Evolutionary conservation across 2,329 filamentous ascomycete genomes (phyloP).

Genomic region (Fusarium longipes): DNA sequence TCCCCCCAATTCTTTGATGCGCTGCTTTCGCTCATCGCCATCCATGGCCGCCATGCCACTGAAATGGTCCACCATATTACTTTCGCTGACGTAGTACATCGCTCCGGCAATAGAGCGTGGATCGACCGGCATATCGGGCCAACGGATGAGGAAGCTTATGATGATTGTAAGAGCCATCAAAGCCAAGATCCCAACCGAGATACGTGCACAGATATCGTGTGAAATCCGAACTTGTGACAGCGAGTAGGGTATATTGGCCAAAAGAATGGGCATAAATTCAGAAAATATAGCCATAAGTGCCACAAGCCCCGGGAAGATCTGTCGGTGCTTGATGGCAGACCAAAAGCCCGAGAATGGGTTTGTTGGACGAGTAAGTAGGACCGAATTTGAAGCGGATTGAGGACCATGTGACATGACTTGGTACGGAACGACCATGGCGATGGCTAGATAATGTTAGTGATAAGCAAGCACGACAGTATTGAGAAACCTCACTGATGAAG

Average conservation of each 20-base stretch:
- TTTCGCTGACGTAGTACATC: slow-evolving; percentile 56
- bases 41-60: slow-evolving; percentile 40
- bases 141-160: slow-evolving; percentile 55
- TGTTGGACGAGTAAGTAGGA: slow-evolving; percentile 56
- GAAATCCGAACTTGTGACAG: slow-evolving; percentile 54
- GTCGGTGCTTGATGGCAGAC: slow-evolving; percentile 42
- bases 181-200: slow-evolving; percentile 54
- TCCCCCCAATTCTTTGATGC: slow-evolving; percentile 41
- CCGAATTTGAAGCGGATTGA: slow-evolving; percentile 51
- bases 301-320: slow-evolving; percentile 55
- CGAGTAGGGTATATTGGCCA: slow-evolving; percentile 62
- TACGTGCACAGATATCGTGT: slow-evolving; percentile 55
- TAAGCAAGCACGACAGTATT: rapidly evolving
- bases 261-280: slow-evolving; percentile 62
- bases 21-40: slow-evolving; percentile 33
- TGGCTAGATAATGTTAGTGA: slow-evolving; percentile 49
- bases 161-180: slow-evolving; percentile 57
- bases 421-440: slow-evolving; percentile 59
- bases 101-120: slow-evolving; percentile 59
- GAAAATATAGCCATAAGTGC: slow-evolving; percentile 58
- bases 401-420: slow-evolving; percentile 53
- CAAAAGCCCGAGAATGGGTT: slow-evolving; percentile 60
- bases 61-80: slow-evolving; percentile 42
- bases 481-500: slow-evolving; percentile 47
- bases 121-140: slow-evolving; percentile 60